Conservation (phyloP, 176 grass and related monocot genomes). For the Oryza meyeriana region DNA sequence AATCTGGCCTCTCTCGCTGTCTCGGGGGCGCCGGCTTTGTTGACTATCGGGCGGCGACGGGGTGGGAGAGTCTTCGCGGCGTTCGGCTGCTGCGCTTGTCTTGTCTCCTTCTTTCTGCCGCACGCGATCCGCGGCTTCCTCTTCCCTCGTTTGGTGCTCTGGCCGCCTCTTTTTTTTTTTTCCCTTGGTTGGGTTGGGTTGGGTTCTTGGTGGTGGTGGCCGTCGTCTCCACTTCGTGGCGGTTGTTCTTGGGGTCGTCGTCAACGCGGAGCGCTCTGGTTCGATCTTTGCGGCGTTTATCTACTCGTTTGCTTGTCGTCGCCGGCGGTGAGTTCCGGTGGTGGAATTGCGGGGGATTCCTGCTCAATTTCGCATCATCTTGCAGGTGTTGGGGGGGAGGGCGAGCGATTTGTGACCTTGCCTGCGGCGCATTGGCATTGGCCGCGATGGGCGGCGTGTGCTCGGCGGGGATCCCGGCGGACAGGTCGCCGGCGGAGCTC, state of each 20-base stretch:
- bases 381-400: neutral
- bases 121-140: conserved; percentile 12
- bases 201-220: neutral
- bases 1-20: neutral
- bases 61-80: neutral
- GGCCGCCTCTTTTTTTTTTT: neutral
- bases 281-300: neutral
- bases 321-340: neutral
- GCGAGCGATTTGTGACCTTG: neutral
- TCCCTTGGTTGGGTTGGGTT: conserved; percentile 11
- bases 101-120: conserved; percentile 5
- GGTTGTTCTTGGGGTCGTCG: neutral
- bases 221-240: conserved; percentile 23
- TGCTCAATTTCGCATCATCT: conserved; percentile 8
- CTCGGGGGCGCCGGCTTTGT: conserved; percentile 29
- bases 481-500: conserved; percentile 47
- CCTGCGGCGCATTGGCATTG: conserved; percentile 1
- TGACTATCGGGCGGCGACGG: conserved; percentile 13
- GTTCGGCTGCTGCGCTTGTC: no score
- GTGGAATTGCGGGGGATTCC: neutral
- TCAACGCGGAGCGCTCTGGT: conserved; percentile 14
- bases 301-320: neutral
- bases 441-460: conserved; percentile 48
- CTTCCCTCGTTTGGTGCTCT: conserved; percentile 20
- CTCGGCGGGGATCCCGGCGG: conserved; percentile 45